Percentiles rank a stretch among this genome's conserved stretches.
phyloP scores from a whole-genome alignment of 805 yeast species.

The Schwanniomyces vanrijiae region DNA sequence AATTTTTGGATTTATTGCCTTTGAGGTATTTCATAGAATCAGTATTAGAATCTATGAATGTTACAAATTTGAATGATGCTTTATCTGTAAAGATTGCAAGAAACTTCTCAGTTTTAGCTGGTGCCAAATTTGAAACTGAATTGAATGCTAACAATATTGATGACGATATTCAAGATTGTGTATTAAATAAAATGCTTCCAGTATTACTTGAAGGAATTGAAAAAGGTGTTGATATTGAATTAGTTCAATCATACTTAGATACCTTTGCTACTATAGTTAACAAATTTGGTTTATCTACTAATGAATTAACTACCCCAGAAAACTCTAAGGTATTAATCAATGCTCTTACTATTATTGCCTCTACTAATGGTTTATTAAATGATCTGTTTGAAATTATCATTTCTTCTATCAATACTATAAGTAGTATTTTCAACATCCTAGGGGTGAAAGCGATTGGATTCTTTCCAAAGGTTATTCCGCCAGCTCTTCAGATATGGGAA shows the following conservation, averaged over 20 bases:
- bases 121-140: constrained; percentile 70
- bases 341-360: constrained; percentile 49
- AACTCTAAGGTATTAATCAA: constrained; percentile 48
- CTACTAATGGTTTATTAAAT: constrained; percentile 53
- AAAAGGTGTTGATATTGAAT: constrained; percentile 40
- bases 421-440: constrained; percentile 65
- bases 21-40: constrained; percentile 69
- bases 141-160: constrained; percentile 41
- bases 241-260: constrained; percentile 71
- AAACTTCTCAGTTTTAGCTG: constrained; percentile 61
- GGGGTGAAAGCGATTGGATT: constrained; percentile 87
- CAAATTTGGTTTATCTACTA: constrained; percentile 50
- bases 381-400: constrained; percentile 63
- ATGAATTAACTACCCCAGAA: constrained; percentile 31
- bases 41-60: constrained; percentile 42
- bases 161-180: constrained; percentile 48
- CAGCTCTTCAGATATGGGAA: constrained; percentile 62
- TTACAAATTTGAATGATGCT: constrained; percentile 24
- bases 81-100: constrained; percentile 54
- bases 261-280: constrained; percentile 61
- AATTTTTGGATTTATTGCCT: constrained; percentile 70
- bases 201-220: constrained; percentile 43
- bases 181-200: constrained; percentile 53
- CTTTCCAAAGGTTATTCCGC: constrained; percentile 83
- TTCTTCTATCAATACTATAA: constrained; percentile 70